These are phyloP conservation scores for Pseudovirgaria hyperparasitica DNA, from an alignment of 2,329 filamentous ascomycete species.

Conservation along the genomic window DNA sequence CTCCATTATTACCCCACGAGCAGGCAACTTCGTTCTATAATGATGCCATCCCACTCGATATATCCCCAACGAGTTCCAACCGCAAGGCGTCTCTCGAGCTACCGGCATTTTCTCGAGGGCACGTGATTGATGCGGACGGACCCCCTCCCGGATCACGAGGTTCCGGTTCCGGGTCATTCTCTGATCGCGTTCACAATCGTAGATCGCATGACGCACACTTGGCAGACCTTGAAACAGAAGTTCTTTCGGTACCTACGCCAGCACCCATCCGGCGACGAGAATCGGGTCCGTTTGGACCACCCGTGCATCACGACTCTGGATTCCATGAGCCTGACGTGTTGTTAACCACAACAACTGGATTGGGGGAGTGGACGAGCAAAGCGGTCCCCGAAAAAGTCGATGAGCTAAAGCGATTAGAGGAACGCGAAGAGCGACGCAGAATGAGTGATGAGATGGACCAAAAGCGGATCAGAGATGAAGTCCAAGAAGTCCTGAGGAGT, in stretches of 20 bases:
- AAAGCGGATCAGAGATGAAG: too few species aligned
- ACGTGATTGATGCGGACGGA: slow-evolving; percentile 13
- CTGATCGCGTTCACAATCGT: slow-evolving; percentile 12
- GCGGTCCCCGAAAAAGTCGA: slow-evolving; percentile 1
- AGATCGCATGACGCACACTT: slow-evolving; percentile 7
- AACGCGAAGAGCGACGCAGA: too few species aligned
- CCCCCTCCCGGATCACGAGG: slow-evolving; percentile 17
- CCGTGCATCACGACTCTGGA: slow-evolving; percentile 23
- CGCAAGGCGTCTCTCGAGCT: too few species aligned
- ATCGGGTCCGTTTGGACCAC: slow-evolving; percentile 11
- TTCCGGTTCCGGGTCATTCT: slow-evolving; percentile 16
- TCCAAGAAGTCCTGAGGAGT: too few species aligned
- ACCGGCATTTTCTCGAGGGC: too few species aligned
- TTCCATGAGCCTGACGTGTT: slow-evolving; percentile 14
- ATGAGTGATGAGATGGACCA: too few species aligned
- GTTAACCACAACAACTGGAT: too few species aligned
- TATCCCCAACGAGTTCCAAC: too few species aligned
- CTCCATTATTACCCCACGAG: too few species aligned
- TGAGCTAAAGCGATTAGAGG: slow-evolving; percentile 3
- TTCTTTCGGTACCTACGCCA: too few species aligned
- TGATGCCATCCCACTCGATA: too few species aligned
- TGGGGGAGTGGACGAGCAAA: slow-evolving; percentile 2
- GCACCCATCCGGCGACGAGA: slow-evolving; percentile 1
- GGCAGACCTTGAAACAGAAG: slow-evolving; percentile 1
- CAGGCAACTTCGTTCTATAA: too few species aligned